Percentiles rank a stretch among this genome's conserved stretches.
phyloP scores from a whole-genome alignment of 441 rosid species.

The Breynia disticha region DNA sequence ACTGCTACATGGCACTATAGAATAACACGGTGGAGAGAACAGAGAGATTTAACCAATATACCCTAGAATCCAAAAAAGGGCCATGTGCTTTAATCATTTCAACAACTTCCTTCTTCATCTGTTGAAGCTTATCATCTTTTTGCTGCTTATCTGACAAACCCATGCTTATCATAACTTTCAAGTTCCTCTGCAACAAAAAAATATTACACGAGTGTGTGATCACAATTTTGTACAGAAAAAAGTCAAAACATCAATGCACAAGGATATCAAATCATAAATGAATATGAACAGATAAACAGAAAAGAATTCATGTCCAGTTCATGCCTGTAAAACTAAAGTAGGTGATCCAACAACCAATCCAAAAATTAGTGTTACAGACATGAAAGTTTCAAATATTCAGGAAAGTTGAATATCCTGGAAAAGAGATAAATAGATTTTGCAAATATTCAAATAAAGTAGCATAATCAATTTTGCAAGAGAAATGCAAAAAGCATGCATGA shows the following conservation, averaged over 20 bases:
- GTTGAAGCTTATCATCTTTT: slow-evolving; percentile 75
- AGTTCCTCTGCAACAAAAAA: slow-evolving; percentile 65
- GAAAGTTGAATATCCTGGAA: too few species aligned
- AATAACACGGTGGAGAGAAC: background rate
- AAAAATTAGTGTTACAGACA: too few species aligned
- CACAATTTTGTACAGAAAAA: background rate
- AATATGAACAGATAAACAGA: too few species aligned
- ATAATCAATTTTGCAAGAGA: too few species aligned
- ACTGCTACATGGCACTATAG: background rate
- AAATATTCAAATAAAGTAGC: too few species aligned
- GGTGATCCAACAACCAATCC: too few species aligned
- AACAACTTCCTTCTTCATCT: slow-evolving; percentile 72
- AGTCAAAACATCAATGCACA: background rate
- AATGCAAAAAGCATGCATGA: too few species aligned
- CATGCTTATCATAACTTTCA: slow-evolving; percentile 68
- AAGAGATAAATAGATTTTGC: too few species aligned
- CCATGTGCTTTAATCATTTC: slow-evolving; percentile 58
- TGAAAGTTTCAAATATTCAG: too few species aligned
- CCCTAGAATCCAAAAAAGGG: slow-evolving; percentile 61
- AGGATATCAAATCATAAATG: too few species aligned
- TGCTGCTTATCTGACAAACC: slow-evolving; percentile 71
- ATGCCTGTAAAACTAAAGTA: too few species aligned
- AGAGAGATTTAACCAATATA: slow-evolving; percentile 16
- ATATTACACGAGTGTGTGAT: slow-evolving; percentile 1
- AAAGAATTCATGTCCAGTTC: too few species aligned